Conservation (phyloP, 2,329 filamentous ascomycete genomes). For the Penicillium fuscoglaucum region DNA sequence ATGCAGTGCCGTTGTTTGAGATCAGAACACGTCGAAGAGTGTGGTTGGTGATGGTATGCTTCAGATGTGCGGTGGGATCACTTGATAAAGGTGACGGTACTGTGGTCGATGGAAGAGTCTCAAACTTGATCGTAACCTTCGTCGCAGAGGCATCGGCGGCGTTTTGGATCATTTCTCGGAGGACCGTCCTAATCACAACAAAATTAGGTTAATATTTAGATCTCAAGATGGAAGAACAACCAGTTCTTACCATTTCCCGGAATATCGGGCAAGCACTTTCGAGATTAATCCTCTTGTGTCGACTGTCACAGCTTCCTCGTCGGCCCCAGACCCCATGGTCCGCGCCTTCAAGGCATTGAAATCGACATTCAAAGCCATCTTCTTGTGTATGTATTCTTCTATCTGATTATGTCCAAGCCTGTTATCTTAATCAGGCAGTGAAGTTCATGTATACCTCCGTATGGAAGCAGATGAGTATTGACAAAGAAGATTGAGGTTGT, state of each 20-base stretch:
- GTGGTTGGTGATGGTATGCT: conserved; percentile 80
- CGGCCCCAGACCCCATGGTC: conserved; percentile 79
- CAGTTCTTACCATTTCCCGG: conserved; percentile 80
- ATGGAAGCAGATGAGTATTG: neutral
- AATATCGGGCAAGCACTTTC: conserved; percentile 94
- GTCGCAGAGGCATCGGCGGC: conserved; percentile 94
- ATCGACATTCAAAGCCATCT: conserved; percentile 69
- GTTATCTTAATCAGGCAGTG: neutral
- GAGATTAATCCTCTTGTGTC: conserved; percentile 96
- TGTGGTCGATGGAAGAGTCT: conserved; percentile 79
- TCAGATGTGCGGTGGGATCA: conserved; percentile 70
- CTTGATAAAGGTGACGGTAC: conserved; percentile 68
- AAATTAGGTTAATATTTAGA: conserved; percentile 16
- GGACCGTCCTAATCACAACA: conserved; percentile 50
- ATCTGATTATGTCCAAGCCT: neutral
- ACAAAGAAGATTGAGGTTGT: neutral
- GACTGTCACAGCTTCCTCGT: conserved; percentile 96
- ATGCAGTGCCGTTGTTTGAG: conserved; percentile 86
- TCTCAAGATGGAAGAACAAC: neutral
- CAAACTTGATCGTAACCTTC: conserved; percentile 86
- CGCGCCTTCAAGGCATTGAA: conserved; percentile 75
- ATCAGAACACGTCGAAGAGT: conserved; percentile 86
- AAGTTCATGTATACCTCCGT: neutral
- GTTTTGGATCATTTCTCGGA: conserved; percentile 95
- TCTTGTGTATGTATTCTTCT: conserved; percentile 6